Conservation (phyloP, 352 stramenopile species). For the Peronospora belbahrii region DNA sequence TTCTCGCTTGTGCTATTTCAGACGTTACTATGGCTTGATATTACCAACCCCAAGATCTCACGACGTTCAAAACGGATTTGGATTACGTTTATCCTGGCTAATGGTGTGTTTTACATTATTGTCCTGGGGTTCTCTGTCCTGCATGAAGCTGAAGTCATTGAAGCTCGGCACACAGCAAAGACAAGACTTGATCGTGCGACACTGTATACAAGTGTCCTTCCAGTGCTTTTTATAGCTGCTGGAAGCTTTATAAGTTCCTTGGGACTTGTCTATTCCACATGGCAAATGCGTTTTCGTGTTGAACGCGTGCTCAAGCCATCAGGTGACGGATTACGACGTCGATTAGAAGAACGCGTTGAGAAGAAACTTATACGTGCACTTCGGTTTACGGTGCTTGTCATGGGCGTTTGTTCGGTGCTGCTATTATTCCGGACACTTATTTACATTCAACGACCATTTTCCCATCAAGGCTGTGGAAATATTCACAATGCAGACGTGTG, state of each 20-base stretch:
- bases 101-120: slow-evolving; percentile 64
- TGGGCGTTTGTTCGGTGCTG: slow-evolving; percentile 51
- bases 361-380: slow-evolving; percentile 69
- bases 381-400: slow-evolving; percentile 63
- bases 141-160: slow-evolving; percentile 26
- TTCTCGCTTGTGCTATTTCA: slow-evolving; percentile 85
- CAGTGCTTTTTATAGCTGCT: slow-evolving; percentile 58
- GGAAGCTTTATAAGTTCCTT: slow-evolving; percentile 62
- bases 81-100: slow-evolving; percentile 59
- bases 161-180: slow-evolving; percentile 9
- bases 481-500: slow-evolving; percentile 56
- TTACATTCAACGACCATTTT: slow-evolving; percentile 76
- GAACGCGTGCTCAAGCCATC: slow-evolving; percentile 52
- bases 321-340: slow-evolving; percentile 28
- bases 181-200: slow-evolving; percentile 10
- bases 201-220: slow-evolving; percentile 48
- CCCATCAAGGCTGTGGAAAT: slow-evolving; percentile 57
- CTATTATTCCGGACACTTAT: slow-evolving; percentile 72
- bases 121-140: slow-evolving; percentile 55
- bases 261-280: slow-evolving; percentile 71
- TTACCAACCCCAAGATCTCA: slow-evolving; percentile 75
- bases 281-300: slow-evolving; percentile 62
- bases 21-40: slow-evolving; percentile 83
- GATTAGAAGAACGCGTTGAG: slow-evolving; percentile 52
- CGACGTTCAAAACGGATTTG: slow-evolving; percentile 67